Base-by-base conservation (phyloP, 257 asterid species). In the Avicennia marina region DNA sequence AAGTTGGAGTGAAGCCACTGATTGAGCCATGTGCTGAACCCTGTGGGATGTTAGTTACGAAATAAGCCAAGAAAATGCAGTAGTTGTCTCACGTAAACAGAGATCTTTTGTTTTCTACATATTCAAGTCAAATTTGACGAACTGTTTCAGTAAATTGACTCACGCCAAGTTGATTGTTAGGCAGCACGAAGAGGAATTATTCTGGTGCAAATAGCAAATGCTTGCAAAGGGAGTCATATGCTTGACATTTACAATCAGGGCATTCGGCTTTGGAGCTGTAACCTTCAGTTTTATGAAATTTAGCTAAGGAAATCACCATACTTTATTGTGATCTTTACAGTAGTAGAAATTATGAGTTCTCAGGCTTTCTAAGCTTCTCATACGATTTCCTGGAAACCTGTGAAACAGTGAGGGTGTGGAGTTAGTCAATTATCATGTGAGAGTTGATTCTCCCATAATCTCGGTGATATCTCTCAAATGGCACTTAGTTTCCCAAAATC, bases 351-450 rank as follows among this genome's bases (percentile, higher is more conserved):
- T 67, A 71, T 60, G 51, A 27, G 41, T 71, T 32, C 11, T 60
- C 76, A 19, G 68, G 73, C 74, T 66, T 75, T 56, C 73, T 43
- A 51, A 71, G 71, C 68, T 72, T 72, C 72, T 78, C 81, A 15
- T 75, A 75, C n/a, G 85, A 69, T 48, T 79, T 79, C 43, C 62
- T 56, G 20, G 77, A 66, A 52, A 66, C 73, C 82, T 75, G 82
- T 8, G 0, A 13, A 43, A 6, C 2, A 43, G 9, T 20, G 5
- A 43, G n/a, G n/a, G n/a, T n/a, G n/a, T n/a, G n/a, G n/a, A 33
- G 5, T 33, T 4, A 33, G 40, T 33, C 5, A 5, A 33, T 38
- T 38, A n/a, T n/a, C n/a, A n/a, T n/a, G n/a, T n/a, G n/a, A n/a
- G n/a, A n/a, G n/a, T n/a, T n/a, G n/a, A n/a, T n/a, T n/a, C n/a